Evolutionary conservation across 306 rosid species (phyloP), one percentile per base, ranked within the genome.

Genomic region (Quercus aquifolioides): DNA sequence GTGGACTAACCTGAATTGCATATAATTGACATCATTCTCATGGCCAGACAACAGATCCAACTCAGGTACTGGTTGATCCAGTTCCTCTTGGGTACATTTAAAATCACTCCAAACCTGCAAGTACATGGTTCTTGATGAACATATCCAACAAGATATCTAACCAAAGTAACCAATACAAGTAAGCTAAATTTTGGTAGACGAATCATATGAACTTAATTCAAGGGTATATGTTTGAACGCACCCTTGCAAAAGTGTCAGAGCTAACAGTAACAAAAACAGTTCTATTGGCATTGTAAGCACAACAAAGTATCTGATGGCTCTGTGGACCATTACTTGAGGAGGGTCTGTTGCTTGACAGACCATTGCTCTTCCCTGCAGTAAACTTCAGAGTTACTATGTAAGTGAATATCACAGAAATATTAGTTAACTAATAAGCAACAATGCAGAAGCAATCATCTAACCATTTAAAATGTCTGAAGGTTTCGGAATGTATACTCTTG

Each of bases 251-350:
- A 78, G 94, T 93, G 83, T 93, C 97, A 57, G 97, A 89, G 84
- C 98, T 93, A 71, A 94, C 98, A 31, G 94, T 93, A 76, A 93
- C 98, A 90, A 93, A 93, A 79, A 88, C 92, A 60, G 98, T 88
- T 71, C 98, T 97, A 75, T 85, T 92, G 69, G 97, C 98, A 65
- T 93, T 93, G 84, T 81, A 93, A 75, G 94, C 91, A 86, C 98
- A 91, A 58, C 98, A 93, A 84, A 91, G 94, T 88, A 93, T 88
- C 67, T 90, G 97, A 85, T 65, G 82, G 82, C 86, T 85, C 51
- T 79, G 94, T 60, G 83, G 89, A 71, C 75, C 89, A 86, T 84
- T 90, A 74, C 87, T 90, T 74, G 91, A 86, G 62, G 94, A 90
- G 5, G 93, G 82, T 76, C 86, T 82, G 85, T 82, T 78, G 84